A percentile compares a stretch with the other conserved stretches of the same genome.
phyloP scores from a whole-genome alignment of 345 rosid genomes.

The Erysimum cheiranthoides region DNA sequence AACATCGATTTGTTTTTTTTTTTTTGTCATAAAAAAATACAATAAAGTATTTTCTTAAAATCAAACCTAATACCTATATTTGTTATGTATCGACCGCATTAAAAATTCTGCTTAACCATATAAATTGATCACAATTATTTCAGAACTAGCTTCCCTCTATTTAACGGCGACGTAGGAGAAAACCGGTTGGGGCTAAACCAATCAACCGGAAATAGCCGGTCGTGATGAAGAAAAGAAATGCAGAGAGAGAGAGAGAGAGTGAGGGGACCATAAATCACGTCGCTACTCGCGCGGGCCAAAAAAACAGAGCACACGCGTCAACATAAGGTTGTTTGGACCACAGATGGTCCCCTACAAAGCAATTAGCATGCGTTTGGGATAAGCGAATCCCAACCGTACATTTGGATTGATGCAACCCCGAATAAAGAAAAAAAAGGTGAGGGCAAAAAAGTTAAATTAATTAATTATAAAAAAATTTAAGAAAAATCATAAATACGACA shows the following conservation, averaged over 20 bases:
- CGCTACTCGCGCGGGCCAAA: slow-evolving; percentile 55
- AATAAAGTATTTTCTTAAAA: not conserved
- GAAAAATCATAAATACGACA: slow-evolving; percentile 38
- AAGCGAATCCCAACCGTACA: slow-evolving; percentile 55
- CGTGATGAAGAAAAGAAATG: not conserved
- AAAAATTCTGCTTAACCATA: not conserved
- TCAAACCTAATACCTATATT: not conserved
- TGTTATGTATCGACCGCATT: not conserved
- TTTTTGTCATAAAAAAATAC: too few species aligned
- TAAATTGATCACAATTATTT: not conserved
- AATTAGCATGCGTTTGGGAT: slow-evolving; percentile 54
- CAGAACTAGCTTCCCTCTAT: not conserved
- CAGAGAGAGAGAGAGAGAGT: not conserved
- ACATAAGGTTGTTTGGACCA: slow-evolving; percentile 52
- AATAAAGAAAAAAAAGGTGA: slow-evolving; percentile 9
- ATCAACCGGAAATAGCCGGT: slow-evolving; percentile 38
- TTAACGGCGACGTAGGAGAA: not conserved
- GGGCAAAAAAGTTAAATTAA: not conserved
- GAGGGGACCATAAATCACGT: slow-evolving; percentile 61
- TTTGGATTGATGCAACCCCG: slow-evolving; percentile 51
- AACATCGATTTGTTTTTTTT: not conserved
- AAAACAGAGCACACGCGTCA: slow-evolving; percentile 58
- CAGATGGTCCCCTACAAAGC: slow-evolving; percentile 51
- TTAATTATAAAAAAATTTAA: not conserved
- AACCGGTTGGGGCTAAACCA: slow-evolving; percentile 27